A percentile compares a stretch with the other conserved stretches of the same genome.
Evolutionary conservation across 2,329 filamentous ascomycete species (phyloP).

Genomic region (Fusarium sambucinum): DNA sequence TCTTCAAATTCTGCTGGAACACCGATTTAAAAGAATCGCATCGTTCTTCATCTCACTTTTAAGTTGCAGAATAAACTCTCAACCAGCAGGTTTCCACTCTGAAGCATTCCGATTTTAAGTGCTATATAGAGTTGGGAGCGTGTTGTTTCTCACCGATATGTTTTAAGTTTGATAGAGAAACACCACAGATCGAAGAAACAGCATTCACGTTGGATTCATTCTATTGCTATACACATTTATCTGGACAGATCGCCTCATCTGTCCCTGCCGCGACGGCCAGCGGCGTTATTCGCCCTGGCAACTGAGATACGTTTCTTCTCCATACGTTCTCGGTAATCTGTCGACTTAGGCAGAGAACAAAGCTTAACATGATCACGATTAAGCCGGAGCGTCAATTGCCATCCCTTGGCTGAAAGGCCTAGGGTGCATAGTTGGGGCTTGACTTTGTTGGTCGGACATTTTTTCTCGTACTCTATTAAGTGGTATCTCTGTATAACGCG

Average conservation of each 20-base stretch:
- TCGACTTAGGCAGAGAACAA: constrained; percentile 82
- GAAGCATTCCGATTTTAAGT: constrained; percentile 2
- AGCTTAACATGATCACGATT: constrained; percentile 81
- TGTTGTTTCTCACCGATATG: background rate
- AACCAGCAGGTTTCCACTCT: background rate
- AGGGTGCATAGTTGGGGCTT: constrained; percentile 91
- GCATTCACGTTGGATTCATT: constrained; percentile 6
- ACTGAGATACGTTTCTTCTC: constrained; percentile 68
- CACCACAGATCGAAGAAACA: constrained; percentile 1
- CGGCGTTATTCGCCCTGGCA: constrained; percentile 64
- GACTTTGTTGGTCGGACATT: constrained; percentile 92
- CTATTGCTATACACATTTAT: constrained; percentile 31
- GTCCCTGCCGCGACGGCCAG: constrained; percentile 66
- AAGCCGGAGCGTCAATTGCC: constrained; percentile 98
- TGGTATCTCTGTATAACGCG: constrained; percentile 19
- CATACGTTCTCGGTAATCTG: constrained; percentile 85
- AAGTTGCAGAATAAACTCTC: constrained; percentile 1
- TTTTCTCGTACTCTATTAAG: constrained; percentile 18
- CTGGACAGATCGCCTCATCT: constrained; percentile 34
- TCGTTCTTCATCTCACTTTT: constrained; percentile 28
- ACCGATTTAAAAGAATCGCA: constrained; percentile 11
- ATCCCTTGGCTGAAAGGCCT: constrained; percentile 80
- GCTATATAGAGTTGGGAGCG: background rate
- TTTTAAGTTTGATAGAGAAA: background rate
- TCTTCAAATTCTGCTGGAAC: constrained; percentile 41